These are phyloP conservation scores for Tardiomyces blankii DNA, from an alignment of 1,139 yeast species.

Conservation along the genomic window DNA sequence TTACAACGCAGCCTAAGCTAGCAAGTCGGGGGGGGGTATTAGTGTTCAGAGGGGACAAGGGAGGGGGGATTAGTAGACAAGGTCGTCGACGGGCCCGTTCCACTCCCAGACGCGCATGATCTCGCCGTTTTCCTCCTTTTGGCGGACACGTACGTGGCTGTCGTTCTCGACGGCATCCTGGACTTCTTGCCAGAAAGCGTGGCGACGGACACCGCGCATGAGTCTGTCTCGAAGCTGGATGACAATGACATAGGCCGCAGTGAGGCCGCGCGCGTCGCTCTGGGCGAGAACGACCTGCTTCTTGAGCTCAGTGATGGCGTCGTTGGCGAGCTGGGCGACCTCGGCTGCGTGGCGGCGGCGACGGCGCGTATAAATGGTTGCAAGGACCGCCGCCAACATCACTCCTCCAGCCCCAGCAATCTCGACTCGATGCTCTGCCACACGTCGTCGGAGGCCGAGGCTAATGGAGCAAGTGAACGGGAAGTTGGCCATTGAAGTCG, in stretches of 20 bases:
- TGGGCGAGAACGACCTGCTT: slow-evolving; percentile 28
- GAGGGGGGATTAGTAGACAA: background rate
- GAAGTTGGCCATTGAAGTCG: slow-evolving; percentile 26
- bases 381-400: slow-evolving; percentile 3
- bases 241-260: slow-evolving; percentile 49
- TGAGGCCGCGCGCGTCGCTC: slow-evolving; percentile 25
- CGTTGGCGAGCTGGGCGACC: slow-evolving; percentile 21
- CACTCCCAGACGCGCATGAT: slow-evolving; percentile 87
- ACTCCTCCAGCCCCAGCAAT: slow-evolving; percentile 10
- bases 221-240: slow-evolving; percentile 70
- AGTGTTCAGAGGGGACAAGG: too few species aligned
- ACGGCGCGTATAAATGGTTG: slow-evolving; percentile 2
- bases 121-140: slow-evolving; percentile 73
- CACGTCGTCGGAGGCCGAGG: slow-evolving; percentile 9
- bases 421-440: slow-evolving; percentile 13
- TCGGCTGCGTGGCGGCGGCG: slow-evolving; percentile 7
- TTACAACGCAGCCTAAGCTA: too few species aligned
- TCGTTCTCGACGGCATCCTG: slow-evolving; percentile 52
- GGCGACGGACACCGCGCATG: slow-evolving; percentile 33
- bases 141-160: slow-evolving; percentile 46
- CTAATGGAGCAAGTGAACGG: slow-evolving; percentile 22
- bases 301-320: slow-evolving; percentile 20
- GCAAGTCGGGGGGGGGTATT: too few species aligned
- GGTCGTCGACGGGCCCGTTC: slow-evolving; percentile 34
- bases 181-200: slow-evolving; percentile 53